These are phyloP conservation scores for Nothophoma quercina DNA, from an alignment of 2,329 filamentous ascomycete genomes.

Conservation along the genomic window DNA sequence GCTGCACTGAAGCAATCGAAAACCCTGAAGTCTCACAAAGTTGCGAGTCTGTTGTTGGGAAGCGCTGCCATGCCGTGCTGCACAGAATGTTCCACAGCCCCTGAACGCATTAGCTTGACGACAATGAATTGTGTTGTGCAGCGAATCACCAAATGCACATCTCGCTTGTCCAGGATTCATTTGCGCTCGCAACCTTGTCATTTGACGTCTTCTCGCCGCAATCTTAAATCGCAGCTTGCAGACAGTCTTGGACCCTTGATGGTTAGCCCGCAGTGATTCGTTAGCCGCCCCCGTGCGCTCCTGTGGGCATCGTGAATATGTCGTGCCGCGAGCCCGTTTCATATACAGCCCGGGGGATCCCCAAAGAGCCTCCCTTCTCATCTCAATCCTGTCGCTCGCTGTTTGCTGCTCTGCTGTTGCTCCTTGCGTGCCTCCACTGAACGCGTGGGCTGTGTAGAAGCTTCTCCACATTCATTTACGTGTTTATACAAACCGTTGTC, in stretches of 20 bases:
- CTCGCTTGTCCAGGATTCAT: slow-evolving; percentile 19
- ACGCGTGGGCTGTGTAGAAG: slow-evolving; percentile 15
- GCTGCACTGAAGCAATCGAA: slow-evolving; percentile 2
- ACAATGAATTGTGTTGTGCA: slow-evolving; percentile 1
- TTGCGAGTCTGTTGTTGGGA: not conserved
- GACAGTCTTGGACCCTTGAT: slow-evolving; percentile 24
- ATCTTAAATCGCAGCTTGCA: slow-evolving; percentile 23
- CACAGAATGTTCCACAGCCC: slow-evolving; percentile 7
- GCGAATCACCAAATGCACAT: slow-evolving; percentile 12
- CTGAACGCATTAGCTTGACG: slow-evolving; percentile 10
- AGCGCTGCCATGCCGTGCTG: slow-evolving; percentile 1
- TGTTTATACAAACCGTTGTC: slow-evolving; percentile 9
- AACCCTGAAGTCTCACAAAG: not conserved
- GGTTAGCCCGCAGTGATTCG: slow-evolving; percentile 15
- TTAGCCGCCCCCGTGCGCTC: slow-evolving; percentile 30
- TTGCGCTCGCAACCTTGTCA: slow-evolving; percentile 22
- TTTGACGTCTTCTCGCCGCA: slow-evolving; percentile 21
- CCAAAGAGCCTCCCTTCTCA: slow-evolving; percentile 24
- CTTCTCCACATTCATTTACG: slow-evolving; percentile 38
- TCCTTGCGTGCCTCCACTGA: slow-evolving; percentile 18
- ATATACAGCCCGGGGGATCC: slow-evolving; percentile 35
- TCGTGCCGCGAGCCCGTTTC: slow-evolving; percentile 33
- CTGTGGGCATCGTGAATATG: slow-evolving; percentile 29
- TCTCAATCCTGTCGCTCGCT: slow-evolving; percentile 31
- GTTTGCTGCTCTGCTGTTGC: slow-evolving; percentile 22